Percentiles rank a stretch among this genome's conserved stretches.
These are phyloP conservation scores for Cryphonectria radicalis DNA, from an alignment of 2,329 filamentous ascomycete species.

Conservation along the genomic window DNA sequence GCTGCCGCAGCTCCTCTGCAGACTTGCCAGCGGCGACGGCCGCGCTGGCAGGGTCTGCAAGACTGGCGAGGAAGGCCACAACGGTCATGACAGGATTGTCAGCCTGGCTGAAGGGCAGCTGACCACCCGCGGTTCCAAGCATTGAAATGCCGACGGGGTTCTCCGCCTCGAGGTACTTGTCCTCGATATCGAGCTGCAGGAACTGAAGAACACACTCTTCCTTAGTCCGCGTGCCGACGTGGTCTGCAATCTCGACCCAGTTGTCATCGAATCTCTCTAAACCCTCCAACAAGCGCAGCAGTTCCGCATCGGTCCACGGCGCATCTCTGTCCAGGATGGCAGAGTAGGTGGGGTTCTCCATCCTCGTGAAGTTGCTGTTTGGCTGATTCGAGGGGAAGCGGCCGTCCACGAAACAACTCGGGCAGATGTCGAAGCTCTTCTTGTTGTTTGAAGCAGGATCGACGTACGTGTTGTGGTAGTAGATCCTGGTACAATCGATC, in stretches of 20 bases:
- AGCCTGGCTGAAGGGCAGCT: slow-evolving; percentile 86
- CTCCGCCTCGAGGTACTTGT: slow-evolving; percentile 90
- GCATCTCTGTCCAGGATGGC: slow-evolving; percentile 80
- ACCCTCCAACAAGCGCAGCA: slow-evolving; percentile 85
- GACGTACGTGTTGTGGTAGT: slow-evolving; percentile 62
- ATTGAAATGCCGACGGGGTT: slow-evolving; percentile 64
- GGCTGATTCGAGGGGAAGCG: slow-evolving; percentile 80
- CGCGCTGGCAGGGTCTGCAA: slow-evolving; percentile 87
- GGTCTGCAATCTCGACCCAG: slow-evolving; percentile 90
- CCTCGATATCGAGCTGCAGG: slow-evolving; percentile 93
- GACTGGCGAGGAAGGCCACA: slow-evolving; percentile 87
- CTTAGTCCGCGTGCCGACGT: slow-evolving; percentile 86
- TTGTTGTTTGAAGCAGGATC: slow-evolving; percentile 59
- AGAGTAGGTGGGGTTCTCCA: slow-evolving; percentile 86
- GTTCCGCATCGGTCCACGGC: slow-evolving; percentile 89
- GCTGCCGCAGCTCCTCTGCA: slow-evolving; percentile 82
- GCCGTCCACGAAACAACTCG: slow-evolving; percentile 85
- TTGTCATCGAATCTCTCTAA: slow-evolving; percentile 94
- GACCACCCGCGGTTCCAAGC: slow-evolving; percentile 74
- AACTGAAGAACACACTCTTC: slow-evolving; percentile 98
- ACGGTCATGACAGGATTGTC: slow-evolving; percentile 98
- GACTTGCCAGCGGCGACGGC: slow-evolving; percentile 89
- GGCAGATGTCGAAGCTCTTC: slow-evolving; percentile 85
- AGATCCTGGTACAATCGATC: slow-evolving; percentile 77
- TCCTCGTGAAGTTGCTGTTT: slow-evolving; percentile 81